These are phyloP conservation scores for Candida easanensis DNA, from an alignment of 805 yeast genomes.

Conservation along the genomic window DNA sequence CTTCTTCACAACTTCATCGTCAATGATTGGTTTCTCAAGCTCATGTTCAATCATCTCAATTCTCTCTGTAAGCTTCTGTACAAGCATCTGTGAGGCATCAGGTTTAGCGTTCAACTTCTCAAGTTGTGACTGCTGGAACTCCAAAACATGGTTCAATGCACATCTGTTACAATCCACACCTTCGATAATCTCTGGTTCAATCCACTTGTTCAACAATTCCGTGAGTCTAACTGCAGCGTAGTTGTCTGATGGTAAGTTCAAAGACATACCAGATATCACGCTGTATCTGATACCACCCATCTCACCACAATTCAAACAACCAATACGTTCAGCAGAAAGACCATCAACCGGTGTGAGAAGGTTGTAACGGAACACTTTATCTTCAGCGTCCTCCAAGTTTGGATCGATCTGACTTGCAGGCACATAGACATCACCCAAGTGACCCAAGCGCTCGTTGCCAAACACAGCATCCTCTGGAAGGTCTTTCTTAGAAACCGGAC, in stretches of 20 bases:
- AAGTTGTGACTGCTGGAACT: constrained; percentile 43
- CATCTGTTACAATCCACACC: constrained; percentile 96
- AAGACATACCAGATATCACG: constrained; percentile 68
- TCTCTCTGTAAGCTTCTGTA: constrained; percentile 39
- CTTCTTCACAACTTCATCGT: constrained; percentile 73
- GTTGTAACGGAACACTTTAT: constrained; percentile 49
- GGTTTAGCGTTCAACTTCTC: constrained; percentile 26
- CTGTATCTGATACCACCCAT: constrained; percentile 88
- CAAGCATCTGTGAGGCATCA: constrained; percentile 27
- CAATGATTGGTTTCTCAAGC: constrained; percentile 62
- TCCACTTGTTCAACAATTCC: constrained; percentile 63
- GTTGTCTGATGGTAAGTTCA: constrained; percentile 58
- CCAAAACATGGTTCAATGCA: constrained; percentile 61
- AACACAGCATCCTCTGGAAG: constrained; percentile 35
- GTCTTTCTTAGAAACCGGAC: constrained; percentile 27
- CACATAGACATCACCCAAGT: constrained; percentile 61
- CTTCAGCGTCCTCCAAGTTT: constrained; percentile 41
- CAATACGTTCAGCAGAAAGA: constrained; percentile 80
- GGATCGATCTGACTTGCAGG: constrained; percentile 82
- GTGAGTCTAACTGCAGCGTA: constrained; percentile 43
- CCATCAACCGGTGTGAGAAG: constrained; percentile 92
- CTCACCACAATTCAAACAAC: constrained; percentile 89
- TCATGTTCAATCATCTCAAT: constrained; percentile 49
- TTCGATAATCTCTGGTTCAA: constrained; percentile 78
- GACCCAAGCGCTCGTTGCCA: constrained; percentile 48